Evolutionary conservation across 2,329 filamentous ascomycete species (phyloP), one percentile per base, ranked within the genome.

Genomic region (Talaromyces verruculosus): DNA sequence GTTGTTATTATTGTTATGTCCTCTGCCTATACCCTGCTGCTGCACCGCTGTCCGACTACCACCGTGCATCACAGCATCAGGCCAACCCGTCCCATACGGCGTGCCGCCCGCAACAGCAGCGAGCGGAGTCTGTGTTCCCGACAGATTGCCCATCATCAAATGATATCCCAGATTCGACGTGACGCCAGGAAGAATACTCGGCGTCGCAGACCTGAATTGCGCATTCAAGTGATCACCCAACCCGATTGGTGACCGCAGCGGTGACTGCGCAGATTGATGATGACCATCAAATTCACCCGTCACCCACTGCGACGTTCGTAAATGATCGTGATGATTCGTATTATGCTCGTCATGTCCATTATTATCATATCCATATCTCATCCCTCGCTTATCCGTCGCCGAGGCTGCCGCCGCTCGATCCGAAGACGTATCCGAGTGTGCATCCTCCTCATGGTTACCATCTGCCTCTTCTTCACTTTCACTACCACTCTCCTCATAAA

Each of bases 401-500:
- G 11, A 15, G 28, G 70, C 19, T 61, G 68, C 67, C 69, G 71
- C 67, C 73, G 71, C 51, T 72, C 72, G 33, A 69, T 68, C 45
- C 65, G 70, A 58, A 76, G 76, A 77, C 13, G 73, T 70, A n/a
- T 76, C 76, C 15, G 78, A 79, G 15, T 79, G 78, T 10, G 83
- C 83, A 13, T 88, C 84, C 45, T 30, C n/a, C 45, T 33, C n/a
- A 25, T 45, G 35, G 33, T 45, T n/a, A 2, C 17, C 43, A 22
- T 64, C 5, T 8, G 13, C 41, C 6, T 62, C 58, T 4, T 65
- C 57, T 3, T 61, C 64, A 5, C 57, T 49, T 19, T 55, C 65
- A 41, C 51, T 85, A 30, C 86, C 83, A 25, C 86, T 85, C 67
- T 90, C 89, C 43, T 97, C 95, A 82, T 99, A 99, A 75, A 99